Evolutionary conservation across 2,329 filamentous ascomycete species (phyloP), one percentile per base, ranked within the genome.

Genomic region (Colletotrichum liriopes): DNA sequence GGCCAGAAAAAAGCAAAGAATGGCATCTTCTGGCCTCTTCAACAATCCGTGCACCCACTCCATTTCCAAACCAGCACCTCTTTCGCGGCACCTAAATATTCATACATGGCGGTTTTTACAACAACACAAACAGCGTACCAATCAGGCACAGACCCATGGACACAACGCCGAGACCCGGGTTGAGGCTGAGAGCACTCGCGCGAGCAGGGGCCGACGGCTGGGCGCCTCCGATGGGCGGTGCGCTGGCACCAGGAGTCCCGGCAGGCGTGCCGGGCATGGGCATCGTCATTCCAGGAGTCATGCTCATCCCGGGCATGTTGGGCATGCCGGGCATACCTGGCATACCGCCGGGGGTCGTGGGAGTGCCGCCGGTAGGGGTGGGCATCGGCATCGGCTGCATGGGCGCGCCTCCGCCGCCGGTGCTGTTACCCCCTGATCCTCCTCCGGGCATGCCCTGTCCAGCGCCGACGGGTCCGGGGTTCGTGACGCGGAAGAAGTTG

Each of bases 401-500:
- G 45, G 67, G 37, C 12, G 41, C 58, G 26, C 59, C 59, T 5
- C 54, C 41, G n/a, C 47, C 59, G 29, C 59, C 58, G 29, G 65
- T 70, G 35, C 66, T 52, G 16, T 69, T 72, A 20, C 47, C 64
- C 20, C 49, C 35, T 9, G 55, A 29, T 8, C 67, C 67, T 45
- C 67, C 63, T 4, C 32, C 49, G 23, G 67, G 67, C 29, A 45
- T 54, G 3, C 72, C 72, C 59, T 66, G 51, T 5, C 73, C 73
- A 26, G 65, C 71, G 32, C 71, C 63, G 11, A 74, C 61, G 45
- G 73, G 73, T 7, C 73, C 81, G 9, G 79, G 72, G 73, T 84
- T 84, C 7, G 81, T 81, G 41, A 84, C 82, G 72, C 81, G 82
- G 74, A 79, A 84, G 67, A 77, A 84, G 66, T 82, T 82, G 20